Conservation (phyloP, 1,284 basidiomycete genomes). For the Tranzscheliella williamsii region DNA sequence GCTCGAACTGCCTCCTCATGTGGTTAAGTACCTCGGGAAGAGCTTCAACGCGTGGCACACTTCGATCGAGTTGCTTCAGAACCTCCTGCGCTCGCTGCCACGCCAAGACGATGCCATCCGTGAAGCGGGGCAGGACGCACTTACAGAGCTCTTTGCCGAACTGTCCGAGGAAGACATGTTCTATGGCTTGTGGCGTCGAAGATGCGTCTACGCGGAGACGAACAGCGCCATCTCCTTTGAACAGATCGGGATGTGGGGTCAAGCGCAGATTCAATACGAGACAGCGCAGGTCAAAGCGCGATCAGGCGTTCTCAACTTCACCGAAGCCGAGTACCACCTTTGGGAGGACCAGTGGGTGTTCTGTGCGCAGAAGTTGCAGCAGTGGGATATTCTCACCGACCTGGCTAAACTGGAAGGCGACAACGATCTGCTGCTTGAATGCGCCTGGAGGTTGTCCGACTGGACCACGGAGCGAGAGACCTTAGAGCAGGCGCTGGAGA, state of each 20-base stretch:
- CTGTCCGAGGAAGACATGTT: slow-evolving; percentile 95
- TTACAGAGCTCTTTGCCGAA: slow-evolving; percentile 94
- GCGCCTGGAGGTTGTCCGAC: slow-evolving; percentile 91
- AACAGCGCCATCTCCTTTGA: slow-evolving; percentile 91
- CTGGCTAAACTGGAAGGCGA: slow-evolving; percentile 90
- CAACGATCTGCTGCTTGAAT: slow-evolving; percentile 88
- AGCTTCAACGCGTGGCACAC: slow-evolving; percentile 95
- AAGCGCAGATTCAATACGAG: slow-evolving; percentile 88
- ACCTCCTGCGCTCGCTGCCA: slow-evolving; percentile 68
- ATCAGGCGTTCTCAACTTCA: slow-evolving; percentile 81
- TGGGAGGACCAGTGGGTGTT: slow-evolving; percentile 99
- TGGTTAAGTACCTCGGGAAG: slow-evolving; percentile 95
- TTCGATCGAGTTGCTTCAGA: slow-evolving; percentile 83
- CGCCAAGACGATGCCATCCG: slow-evolving; percentile 77
- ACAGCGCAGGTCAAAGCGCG: slow-evolving; percentile 84
- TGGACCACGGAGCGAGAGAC: slow-evolving; percentile 78
- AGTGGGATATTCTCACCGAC: slow-evolving; percentile 83
- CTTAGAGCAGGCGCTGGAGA: slow-evolving; percentile 82
- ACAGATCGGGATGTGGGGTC: slow-evolving; percentile 96
- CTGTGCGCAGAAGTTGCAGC: slow-evolving; percentile 89
- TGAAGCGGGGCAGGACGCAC: slow-evolving; percentile 84
- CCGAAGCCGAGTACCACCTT: slow-evolving; percentile 91
- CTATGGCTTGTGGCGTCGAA: slow-evolving; percentile 91
- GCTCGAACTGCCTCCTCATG: slow-evolving; percentile 86
- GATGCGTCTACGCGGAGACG: slow-evolving; percentile 85